Conservation (phyloP, 1,284 basidiomycete species). For the Apiotrichum laibachii region DNA sequence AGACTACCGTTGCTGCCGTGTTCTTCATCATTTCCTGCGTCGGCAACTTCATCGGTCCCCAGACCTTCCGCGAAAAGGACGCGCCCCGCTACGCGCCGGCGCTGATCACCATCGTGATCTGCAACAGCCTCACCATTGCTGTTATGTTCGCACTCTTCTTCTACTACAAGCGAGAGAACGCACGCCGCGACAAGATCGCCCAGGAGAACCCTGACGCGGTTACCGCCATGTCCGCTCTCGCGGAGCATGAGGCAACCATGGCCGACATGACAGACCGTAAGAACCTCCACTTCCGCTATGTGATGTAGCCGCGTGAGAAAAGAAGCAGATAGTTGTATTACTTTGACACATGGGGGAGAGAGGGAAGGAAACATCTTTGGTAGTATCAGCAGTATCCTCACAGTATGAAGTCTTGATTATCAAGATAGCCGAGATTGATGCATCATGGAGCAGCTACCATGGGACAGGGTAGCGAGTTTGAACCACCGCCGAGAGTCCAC, state of each 20-base stretch:
- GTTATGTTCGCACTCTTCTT: not conserved
- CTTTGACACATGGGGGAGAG: no score
- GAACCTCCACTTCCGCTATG: conserved; percentile 4
- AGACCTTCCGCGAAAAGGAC: conserved; percentile 14
- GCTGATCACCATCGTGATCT: conserved; percentile 5
- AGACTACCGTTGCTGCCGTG: conserved; percentile 18
- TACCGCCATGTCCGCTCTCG: no score
- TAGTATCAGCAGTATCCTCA: no score
- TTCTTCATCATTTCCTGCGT: conserved; percentile 16
- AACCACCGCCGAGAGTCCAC: no score
- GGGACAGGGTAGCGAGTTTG: no score
- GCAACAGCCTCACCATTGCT: not conserved
- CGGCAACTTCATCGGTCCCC: conserved; percentile 18
- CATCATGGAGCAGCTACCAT: no score
- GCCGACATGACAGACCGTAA: conserved; percentile 3
- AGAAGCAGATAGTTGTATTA: no score
- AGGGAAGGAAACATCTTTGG: no score
- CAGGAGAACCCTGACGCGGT: not conserved
- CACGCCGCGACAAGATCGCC: not conserved
- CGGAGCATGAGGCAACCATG: no score
- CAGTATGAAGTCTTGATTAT: no score
- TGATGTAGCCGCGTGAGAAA: no score
- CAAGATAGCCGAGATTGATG: no score
- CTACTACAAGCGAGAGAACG: conserved; percentile 1
- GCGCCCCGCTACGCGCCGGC: conserved; percentile 8